Conservation (phyloP, 2,329 filamentous ascomycete species). For the Fusarium sp. region DNA sequence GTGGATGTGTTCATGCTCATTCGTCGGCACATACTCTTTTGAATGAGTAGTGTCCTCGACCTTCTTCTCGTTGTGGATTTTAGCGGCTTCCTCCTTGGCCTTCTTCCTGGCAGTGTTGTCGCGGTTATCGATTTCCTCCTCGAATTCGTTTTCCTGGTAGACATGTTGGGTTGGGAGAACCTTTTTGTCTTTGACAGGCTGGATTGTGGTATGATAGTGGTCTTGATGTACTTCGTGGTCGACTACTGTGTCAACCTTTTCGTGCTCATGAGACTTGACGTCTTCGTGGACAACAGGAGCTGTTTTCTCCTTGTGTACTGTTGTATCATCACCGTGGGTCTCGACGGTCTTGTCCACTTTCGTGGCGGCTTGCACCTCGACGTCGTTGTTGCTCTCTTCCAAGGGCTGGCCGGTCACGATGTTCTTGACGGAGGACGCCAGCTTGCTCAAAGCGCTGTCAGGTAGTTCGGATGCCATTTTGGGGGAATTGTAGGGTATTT, state of each 20-base stretch:
- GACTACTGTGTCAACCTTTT: conserved; percentile 23
- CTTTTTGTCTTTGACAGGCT: conserved; percentile 32
- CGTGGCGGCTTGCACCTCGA: conserved; percentile 9
- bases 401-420: conserved; percentile 14
- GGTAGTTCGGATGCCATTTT: conserved; percentile 24
- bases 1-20: conserved; percentile 26
- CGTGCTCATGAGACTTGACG: conserved; percentile 30
- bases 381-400: conserved; percentile 2
- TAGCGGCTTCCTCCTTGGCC: conserved; percentile 29
- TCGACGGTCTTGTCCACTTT: conserved; percentile 24
- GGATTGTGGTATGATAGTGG: conserved; percentile 27
- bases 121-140: conserved; percentile 30
- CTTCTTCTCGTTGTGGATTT: conserved; percentile 19
- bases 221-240: conserved; percentile 31
- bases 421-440: conserved; percentile 23
- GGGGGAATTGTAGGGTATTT: neutral
- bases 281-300: conserved; percentile 27
- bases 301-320: conserved; percentile 22
- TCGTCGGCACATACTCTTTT: conserved; percentile 12
- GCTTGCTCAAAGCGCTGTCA: conserved; percentile 10
- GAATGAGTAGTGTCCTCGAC: conserved; percentile 26
- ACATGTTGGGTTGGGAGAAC: conserved; percentile 26
- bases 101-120: conserved; percentile 16
- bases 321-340: conserved; percentile 13
- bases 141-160: conserved; percentile 24